Conservation (phyloP, 2,329 filamentous ascomycete genomes). For the Ascochyta lentis region DNA sequence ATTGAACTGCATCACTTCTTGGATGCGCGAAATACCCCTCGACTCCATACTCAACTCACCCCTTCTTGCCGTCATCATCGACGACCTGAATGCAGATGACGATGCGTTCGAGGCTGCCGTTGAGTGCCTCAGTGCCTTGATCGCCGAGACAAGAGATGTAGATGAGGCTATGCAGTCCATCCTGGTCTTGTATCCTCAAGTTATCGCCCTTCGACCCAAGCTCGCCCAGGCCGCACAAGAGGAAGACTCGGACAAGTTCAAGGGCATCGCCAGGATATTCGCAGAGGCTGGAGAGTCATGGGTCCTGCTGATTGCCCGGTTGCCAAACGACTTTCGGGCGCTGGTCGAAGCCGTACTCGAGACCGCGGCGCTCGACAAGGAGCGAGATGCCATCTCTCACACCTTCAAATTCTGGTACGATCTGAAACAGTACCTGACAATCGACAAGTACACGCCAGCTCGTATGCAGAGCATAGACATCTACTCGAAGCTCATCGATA, state of each 20-base stretch:
- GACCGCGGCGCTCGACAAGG: constrained; percentile 84
- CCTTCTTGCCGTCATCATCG: constrained; percentile 80
- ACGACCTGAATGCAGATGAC: constrained; percentile 78
- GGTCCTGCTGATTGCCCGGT: constrained; percentile 87
- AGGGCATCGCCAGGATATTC: constrained; percentile 87
- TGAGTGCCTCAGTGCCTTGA: constrained; percentile 90
- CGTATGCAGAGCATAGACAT: constrained; percentile 78
- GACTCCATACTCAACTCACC: constrained; percentile 83
- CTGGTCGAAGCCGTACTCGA: constrained; percentile 93
- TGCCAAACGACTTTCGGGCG: constrained; percentile 80
- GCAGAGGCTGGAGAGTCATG: constrained; percentile 93
- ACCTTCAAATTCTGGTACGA: constrained; percentile 99
- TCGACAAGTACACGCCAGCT: constrained; percentile 87
- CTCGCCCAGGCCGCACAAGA: constrained; percentile 77
- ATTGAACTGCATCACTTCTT: constrained; percentile 94
- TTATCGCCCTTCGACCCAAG: constrained; percentile 77
- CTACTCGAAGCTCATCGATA: constrained; percentile 88
- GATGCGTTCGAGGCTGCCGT: constrained; percentile 84
- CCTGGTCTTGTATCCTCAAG: constrained; percentile 78
- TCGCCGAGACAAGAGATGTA: constrained; percentile 90
- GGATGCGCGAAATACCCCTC: constrained; percentile 91
- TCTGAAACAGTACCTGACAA: constrained; percentile 90
- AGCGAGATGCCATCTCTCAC: constrained; percentile 88
- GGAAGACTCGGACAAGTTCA: constrained; percentile 85
- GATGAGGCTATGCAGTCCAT: constrained; percentile 88